Evolutionary conservation across 2,329 filamentous ascomycete genomes (phyloP), one percentile per base, ranked within the genome.

Genomic region (Lanzia echinophila): DNA sequence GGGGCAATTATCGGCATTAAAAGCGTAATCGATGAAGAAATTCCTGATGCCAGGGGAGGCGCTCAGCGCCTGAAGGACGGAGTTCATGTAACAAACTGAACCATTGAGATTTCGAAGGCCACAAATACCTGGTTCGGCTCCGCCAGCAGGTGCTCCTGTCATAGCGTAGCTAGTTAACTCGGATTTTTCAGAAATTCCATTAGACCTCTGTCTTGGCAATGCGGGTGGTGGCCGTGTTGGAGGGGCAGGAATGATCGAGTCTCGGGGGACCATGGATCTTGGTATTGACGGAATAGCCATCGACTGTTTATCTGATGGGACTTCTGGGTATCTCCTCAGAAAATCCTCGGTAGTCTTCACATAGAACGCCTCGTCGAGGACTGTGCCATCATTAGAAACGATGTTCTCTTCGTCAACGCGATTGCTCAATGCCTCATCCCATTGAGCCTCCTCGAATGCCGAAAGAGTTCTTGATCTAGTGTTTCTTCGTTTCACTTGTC

Each of bases 1-100:
- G 68, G 87, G 75, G 78, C 83, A 81, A 75, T 81, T 65, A 73
- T 76, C 65, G 74, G 82, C 60, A 75, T 82, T 61, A 86, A 81
- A 77, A 70, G 79, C 64, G 67, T 74, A 62, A 67, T 79, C 71
- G 71, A 88, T 65, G 66, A 86, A 66, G 73, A 86, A 73, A 72
- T 83, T 67, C 71, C 80, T 73, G 78, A 96, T 78, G 71, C 82
- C 71, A 65, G 81, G 66, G 1, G 90, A 92, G 1, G 84, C 86
- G 55, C 88, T 87, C 17, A 96, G 73, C 56, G 87, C 87, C 69
- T 97, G 92, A 24, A 97, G 75, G 0, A 86, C 85, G n/a, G 89
- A 86, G 69, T 96, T 96, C 76, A 94, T 90, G 67, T 96, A 96
- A 68, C 92, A 96, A 8, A 42, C 19, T 60, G 87, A 91, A 45